Base-by-base conservation (phyloP, 495 filamentous ascomycete genomes). In the Hyphodiscus hymeniophilus region DNA sequence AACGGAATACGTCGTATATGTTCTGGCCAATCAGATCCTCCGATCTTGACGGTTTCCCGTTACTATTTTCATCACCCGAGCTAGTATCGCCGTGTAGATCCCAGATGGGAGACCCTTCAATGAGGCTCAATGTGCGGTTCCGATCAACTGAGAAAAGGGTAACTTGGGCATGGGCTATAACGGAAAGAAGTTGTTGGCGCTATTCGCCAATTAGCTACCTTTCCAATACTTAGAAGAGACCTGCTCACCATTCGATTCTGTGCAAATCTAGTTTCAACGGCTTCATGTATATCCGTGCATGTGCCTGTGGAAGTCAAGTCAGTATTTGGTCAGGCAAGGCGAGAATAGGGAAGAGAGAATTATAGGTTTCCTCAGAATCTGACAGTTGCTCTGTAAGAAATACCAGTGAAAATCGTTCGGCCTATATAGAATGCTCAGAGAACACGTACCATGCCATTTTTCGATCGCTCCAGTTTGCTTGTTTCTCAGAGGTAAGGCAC, bases 391-490 rank as follows among this genome's bases (percentile, higher is more conserved):
- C n/a, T n/a, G n/a, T n/a, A n/a, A n/a, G n/a, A n/a, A n/a, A n/a
- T n/a, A n/a, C n/a, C n/a, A n/a, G n/a, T n/a, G n/a, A n/a, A n/a
- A n/a, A n/a, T n/a, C n/a, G n/a, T n/a, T n/a, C n/a, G n/a, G n/a
- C n/a, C n/a, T n/a, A n/a, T n/a, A n/a, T n/a, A n/a, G n/a, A n/a
- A 28, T 28, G 10, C 26, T 28, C 26, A 28, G 26, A 28, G 34
- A 16, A 38, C 76, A 81, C n/a, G 79, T 76, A 13, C 81, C 84
- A 54, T 82, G 85, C 84, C 83, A 88, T 60, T 82, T 83, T 45
- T 81, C 65, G 34, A 87, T 84, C 24, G 66, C 62, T 0, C 78
- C 77, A 2, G 66, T 82, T 42, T 70, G 70, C 44, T 72, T 72
- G 53, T 84, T 76, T 42, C 65, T 65, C 45, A 87, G 60, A 0